These are phyloP conservation scores for Trichoderma hamatum DNA, from an alignment of 2,329 filamentous ascomycete species.

Conservation along the genomic window DNA sequence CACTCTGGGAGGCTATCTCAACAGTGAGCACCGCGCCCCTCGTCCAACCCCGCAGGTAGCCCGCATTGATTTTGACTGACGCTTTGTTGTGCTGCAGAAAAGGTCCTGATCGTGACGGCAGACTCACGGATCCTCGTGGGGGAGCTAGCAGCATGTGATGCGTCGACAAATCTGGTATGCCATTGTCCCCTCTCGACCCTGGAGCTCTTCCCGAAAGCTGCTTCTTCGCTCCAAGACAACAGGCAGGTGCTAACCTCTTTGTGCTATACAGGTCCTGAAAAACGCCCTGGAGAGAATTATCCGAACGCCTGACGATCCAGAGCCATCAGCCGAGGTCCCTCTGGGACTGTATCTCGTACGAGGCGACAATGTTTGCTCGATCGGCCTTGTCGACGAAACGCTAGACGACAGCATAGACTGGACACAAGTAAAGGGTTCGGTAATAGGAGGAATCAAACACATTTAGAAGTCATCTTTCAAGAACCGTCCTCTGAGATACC, in stretches of 20 bases:
- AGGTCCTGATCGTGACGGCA: constrained; percentile 86
- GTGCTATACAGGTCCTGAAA: constrained; percentile 65
- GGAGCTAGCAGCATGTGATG: constrained; percentile 81
- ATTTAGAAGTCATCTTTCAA: constrained; percentile 43
- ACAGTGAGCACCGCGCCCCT: constrained; percentile 43
- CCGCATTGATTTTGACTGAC: constrained; percentile 6
- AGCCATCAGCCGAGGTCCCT: constrained; percentile 77
- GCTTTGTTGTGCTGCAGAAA: constrained; percentile 62
- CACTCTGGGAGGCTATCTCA: constrained; percentile 49
- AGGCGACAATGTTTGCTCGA: constrained; percentile 90
- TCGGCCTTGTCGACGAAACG: constrained; percentile 86
- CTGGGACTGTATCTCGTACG: constrained; percentile 90
- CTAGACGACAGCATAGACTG: constrained; percentile 91
- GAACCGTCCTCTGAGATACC: not conserved
- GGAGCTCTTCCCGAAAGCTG: not conserved
- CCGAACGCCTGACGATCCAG: constrained; percentile 78
- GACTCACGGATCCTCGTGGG: constrained; percentile 88
- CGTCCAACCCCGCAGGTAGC: constrained; percentile 20
- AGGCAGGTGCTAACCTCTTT: constrained; percentile 28
- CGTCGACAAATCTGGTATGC: constrained; percentile 81
- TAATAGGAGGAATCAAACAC: constrained; percentile 86
- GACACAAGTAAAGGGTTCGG: constrained; percentile 82
- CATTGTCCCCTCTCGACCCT: not conserved
- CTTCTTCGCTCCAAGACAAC: not conserved
- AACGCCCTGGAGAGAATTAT: constrained; percentile 89